phyloP scores from a whole-genome alignment of 1,284 basidiomycete species.

The Grifola frondosa region DNA sequence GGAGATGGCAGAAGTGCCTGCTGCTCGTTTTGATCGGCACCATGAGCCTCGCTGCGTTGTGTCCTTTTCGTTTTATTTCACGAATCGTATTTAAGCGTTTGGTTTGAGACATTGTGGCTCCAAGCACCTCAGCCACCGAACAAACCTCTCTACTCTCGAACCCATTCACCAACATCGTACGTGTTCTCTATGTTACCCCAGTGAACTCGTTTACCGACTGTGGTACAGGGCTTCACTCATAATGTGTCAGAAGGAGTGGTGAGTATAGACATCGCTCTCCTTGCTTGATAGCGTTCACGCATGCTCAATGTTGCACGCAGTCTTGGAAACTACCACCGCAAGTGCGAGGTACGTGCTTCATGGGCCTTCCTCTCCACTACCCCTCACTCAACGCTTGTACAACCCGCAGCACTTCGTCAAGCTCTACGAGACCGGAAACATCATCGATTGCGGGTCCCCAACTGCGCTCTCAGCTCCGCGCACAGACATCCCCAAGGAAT shows the following conservation, averaged over 20 bases:
- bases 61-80: not conserved
- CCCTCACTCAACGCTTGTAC: constrained; percentile 1
- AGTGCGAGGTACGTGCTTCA: constrained; percentile 27
- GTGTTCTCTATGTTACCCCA: not conserved
- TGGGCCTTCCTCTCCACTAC: not conserved
- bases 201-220: constrained; percentile 3
- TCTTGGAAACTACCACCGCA: constrained; percentile 34
- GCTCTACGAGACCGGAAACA: constrained; percentile 32
- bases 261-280: constrained; percentile 9
- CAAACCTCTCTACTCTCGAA: too few species aligned
- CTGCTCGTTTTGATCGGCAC: not conserved
- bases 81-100: too few species aligned
- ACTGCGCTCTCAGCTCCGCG: constrained; percentile 28
- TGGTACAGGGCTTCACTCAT: constrained; percentile 2
- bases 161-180: not conserved
- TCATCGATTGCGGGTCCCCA: constrained; percentile 31
- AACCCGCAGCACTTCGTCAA: constrained; percentile 32
- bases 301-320: constrained; percentile 11
- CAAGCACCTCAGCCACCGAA: too few species aligned
- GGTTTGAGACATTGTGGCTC: too few species aligned
- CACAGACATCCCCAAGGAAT: constrained; percentile 27
- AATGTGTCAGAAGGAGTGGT: constrained; percentile 32
- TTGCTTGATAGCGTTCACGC: constrained; percentile 7
- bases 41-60: not conserved
- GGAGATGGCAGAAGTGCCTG: too few species aligned